Base-by-base conservation (phyloP, 1,139 yeast genomes). In the Geotrichum phurueaensis region DNA sequence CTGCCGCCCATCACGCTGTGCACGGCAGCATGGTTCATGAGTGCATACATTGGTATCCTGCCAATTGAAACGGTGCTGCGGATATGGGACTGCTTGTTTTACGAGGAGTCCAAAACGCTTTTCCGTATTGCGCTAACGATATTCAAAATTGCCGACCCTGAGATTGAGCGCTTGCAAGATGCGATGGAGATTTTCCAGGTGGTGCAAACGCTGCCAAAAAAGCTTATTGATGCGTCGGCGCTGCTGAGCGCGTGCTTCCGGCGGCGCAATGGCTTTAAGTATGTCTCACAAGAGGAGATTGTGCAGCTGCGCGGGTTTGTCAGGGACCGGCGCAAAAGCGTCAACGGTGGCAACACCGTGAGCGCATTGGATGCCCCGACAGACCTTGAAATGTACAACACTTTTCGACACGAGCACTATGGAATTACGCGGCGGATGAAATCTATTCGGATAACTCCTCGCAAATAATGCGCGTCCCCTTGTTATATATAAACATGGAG, bases 1-100 rank as follows among this genome's bases (percentile, higher is more conserved):
- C 57, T 45, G 25, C 99, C 99, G 0, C 96, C 97, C 0, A 84
- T 94, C 4, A 89, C 97, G 0, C 79, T 94, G 52, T 96, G 96
- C 65, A 92, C 98, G 0, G 92, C 97, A 0, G 86, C 96, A 56
- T 94, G 99, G 99, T 94, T 94, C 72, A 94, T 94, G 99, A 88
- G 97, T 65, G 82, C 90, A 6, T 94, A 88, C 75, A 90, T 92
- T 50, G 96, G 96, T 0, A 83, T 85, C 1, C 75, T 94, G 51
- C 99, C 98, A 0, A 83, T 89, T 20, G 98, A 94, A 70, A 84
- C 96, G 0, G 87, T 89, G 12, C 76, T 94, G 57, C 77, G 98
- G 61, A 86, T 94, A 0, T 94, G 99, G 99, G 99, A 94, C 73
- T 89, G 95, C 58, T 75, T 94, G 60, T 92, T 96, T 79, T 90